Conservation (phyloP, 441 rosid genomes). For the Flueggea neowawraea region DNA sequence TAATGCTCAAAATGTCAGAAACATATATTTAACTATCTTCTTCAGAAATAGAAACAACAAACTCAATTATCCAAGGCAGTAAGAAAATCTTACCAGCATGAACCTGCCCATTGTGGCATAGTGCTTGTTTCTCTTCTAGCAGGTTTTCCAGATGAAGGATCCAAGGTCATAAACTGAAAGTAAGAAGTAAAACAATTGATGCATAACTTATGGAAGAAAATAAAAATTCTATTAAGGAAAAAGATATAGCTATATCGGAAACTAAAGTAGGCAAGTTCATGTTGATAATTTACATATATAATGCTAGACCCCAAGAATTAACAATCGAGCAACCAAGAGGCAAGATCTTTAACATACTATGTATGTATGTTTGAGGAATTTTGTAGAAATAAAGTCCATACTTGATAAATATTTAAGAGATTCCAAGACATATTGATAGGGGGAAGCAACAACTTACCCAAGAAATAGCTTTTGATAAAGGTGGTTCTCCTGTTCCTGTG, state of each 20-base stretch:
- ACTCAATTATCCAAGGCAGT: not conserved
- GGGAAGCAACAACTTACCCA: conserved; percentile 50
- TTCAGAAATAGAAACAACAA: not conserved
- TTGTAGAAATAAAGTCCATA: too few relatives aligned
- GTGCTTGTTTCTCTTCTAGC: conserved; percentile 95
- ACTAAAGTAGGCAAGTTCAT: too few relatives aligned
- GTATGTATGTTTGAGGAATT: too few relatives aligned
- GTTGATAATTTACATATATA: too few relatives aligned
- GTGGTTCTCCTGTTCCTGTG: conserved; percentile 95
- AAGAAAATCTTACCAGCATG: conserved; percentile 78
- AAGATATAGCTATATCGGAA: not conserved
- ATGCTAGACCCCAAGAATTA: too few relatives aligned
- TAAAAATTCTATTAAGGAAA: conserved; percentile 5
- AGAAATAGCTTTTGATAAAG: conserved; percentile 72
- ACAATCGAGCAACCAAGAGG: not conserved
- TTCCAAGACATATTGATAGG: too few relatives aligned
- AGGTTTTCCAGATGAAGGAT: conserved; percentile 70
- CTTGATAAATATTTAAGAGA: too few relatives aligned
- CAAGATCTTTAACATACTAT: too few relatives aligned
- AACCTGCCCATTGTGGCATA: conserved; percentile 99
- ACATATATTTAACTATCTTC: not conserved
- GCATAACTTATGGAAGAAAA: conserved; percentile 3
- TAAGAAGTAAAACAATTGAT: conserved; percentile 7
- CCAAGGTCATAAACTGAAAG: conserved; percentile 62
- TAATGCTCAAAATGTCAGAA: conserved; percentile 5